These are phyloP conservation scores for Raffaelea albimanens DNA, from an alignment of 2,329 filamentous ascomycete species.

Conservation along the genomic window DNA sequence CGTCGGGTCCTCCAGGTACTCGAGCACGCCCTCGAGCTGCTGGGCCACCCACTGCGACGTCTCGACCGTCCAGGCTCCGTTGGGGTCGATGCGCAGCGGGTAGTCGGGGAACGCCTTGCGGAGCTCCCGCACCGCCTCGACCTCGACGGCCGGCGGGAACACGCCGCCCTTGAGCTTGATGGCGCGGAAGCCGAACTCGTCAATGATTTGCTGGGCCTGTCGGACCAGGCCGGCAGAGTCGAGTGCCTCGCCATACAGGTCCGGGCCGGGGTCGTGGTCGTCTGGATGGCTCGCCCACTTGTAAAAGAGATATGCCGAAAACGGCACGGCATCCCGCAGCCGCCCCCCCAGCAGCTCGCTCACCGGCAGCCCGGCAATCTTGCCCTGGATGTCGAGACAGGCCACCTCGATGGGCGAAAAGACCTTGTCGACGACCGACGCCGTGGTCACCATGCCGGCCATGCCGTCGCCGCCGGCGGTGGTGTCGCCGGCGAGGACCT, in stretches of 20 bases:
- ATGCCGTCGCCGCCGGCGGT: slow-evolving; percentile 20
- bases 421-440: slow-evolving; percentile 29
- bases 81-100: slow-evolving; percentile 27
- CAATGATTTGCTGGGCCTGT: slow-evolving; percentile 27
- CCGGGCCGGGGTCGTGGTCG: slow-evolving; percentile 27
- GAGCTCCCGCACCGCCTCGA: slow-evolving; percentile 27
- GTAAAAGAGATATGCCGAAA: slow-evolving; percentile 34
- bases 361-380: slow-evolving; percentile 27
- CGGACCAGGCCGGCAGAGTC: slow-evolving; percentile 23
- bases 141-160: slow-evolving; percentile 27
- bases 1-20: slow-evolving; percentile 30
- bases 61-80: slow-evolving; percentile 28
- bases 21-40: slow-evolving; percentile 25
- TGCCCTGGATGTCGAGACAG: slow-evolving; percentile 31
- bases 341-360: slow-evolving; percentile 29
- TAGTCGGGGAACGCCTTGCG: slow-evolving; percentile 25
- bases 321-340: slow-evolving; percentile 28
- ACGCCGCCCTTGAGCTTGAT: slow-evolving; percentile 34
- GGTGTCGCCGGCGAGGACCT: slow-evolving; percentile 12
- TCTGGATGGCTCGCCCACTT: slow-evolving; percentile 30
- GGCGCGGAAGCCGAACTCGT: slow-evolving; percentile 32
- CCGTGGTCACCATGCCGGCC: slow-evolving; percentile 30
- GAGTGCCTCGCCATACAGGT: slow-evolving; percentile 29
- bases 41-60: slow-evolving; percentile 29
- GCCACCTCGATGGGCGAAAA: slow-evolving; percentile 33